Conservation (phyloP, 345 rosid species). For the Ceriops decandra region DNA sequence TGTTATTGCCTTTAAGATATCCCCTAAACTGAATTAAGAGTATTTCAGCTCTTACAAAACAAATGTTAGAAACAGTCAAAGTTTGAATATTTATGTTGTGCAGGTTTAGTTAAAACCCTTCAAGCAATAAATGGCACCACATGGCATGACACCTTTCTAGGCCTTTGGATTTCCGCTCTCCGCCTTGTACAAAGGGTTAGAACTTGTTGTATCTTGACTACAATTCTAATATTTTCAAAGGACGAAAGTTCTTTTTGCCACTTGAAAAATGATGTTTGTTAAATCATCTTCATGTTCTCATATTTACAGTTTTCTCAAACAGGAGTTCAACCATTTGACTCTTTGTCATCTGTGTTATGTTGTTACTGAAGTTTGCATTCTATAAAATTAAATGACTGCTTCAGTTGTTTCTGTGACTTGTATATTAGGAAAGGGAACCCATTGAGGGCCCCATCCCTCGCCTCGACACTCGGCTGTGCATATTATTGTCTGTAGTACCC, state of each 20-base stretch:
- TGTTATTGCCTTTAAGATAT: not conserved
- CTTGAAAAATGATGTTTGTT: too few species aligned
- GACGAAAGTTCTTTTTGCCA: too few species aligned
- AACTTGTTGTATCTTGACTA: not conserved
- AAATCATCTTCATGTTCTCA: too few species aligned
- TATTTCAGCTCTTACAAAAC: slow-evolving; percentile 2
- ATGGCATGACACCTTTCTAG: slow-evolving; percentile 87
- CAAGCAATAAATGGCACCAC: slow-evolving; percentile 70
- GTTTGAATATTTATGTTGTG: slow-evolving; percentile 14
- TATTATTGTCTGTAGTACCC: slow-evolving; percentile 72
- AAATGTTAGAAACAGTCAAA: not conserved
- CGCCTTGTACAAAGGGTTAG: slow-evolving; percentile 92
- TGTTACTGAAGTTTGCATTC: too few species aligned
- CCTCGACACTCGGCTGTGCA: slow-evolving; percentile 74
- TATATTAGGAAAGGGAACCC: slow-evolving; percentile 77
- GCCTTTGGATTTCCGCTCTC: slow-evolving; percentile 91
- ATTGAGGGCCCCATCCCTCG: slow-evolving; percentile 93
- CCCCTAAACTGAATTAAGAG: not conserved
- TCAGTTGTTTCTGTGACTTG: too few species aligned
- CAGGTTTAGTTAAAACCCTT: slow-evolving; percentile 90
- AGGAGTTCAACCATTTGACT: too few species aligned
- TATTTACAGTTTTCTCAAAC: too few species aligned
- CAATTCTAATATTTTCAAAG: too few species aligned
- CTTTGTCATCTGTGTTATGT: too few species aligned
- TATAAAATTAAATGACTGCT: too few species aligned